These are phyloP conservation scores for Cercospora sojina DNA, from an alignment of 2,329 filamentous ascomycete genomes.

Conservation along the genomic window DNA sequence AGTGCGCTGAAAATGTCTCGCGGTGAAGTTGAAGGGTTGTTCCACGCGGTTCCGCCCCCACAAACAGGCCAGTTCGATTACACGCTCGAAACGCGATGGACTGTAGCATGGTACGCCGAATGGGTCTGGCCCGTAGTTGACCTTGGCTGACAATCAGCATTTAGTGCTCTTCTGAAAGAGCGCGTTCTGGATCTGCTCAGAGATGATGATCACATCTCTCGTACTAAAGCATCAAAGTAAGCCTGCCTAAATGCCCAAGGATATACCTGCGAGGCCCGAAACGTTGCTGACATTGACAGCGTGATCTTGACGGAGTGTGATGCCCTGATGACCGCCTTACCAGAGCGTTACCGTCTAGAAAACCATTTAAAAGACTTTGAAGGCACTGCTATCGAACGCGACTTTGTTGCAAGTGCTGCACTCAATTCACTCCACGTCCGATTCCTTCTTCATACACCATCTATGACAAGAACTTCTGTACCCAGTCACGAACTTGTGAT, in stretches of 20 bases:
- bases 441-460: slow-evolving; percentile 35
- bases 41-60: background rate
- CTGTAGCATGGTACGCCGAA: slow-evolving; percentile 30
- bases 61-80: slow-evolving; percentile 29
- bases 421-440: slow-evolving; percentile 39
- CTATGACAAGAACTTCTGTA: slow-evolving; percentile 28
- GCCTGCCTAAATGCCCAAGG: background rate
- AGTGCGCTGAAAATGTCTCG: slow-evolving; percentile 12
- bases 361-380: slow-evolving; percentile 16
- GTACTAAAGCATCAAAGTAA: slow-evolving; percentile 11
- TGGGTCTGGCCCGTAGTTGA: background rate
- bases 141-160: background rate
- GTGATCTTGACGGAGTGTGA: slow-evolving; percentile 11
- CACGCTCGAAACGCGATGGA: slow-evolving; percentile 34
- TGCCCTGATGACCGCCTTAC: slow-evolving; percentile 33
- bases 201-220: slow-evolving; percentile 21
- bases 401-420: slow-evolving; percentile 37
- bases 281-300: slow-evolving; percentile 1
- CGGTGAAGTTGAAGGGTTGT: background rate
- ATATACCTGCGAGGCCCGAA: background rate
- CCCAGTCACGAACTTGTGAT: slow-evolving; percentile 31
- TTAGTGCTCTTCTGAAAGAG: slow-evolving; percentile 35
- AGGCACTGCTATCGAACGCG: slow-evolving; percentile 28
- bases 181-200: slow-evolving; percentile 37
- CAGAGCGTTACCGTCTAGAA: slow-evolving; percentile 27